Percentiles rank a stretch among this genome's conserved stretches.
These are phyloP conservation scores for Fusarium coicis DNA, from an alignment of 2,329 filamentous ascomycete species.

Conservation along the genomic window DNA sequence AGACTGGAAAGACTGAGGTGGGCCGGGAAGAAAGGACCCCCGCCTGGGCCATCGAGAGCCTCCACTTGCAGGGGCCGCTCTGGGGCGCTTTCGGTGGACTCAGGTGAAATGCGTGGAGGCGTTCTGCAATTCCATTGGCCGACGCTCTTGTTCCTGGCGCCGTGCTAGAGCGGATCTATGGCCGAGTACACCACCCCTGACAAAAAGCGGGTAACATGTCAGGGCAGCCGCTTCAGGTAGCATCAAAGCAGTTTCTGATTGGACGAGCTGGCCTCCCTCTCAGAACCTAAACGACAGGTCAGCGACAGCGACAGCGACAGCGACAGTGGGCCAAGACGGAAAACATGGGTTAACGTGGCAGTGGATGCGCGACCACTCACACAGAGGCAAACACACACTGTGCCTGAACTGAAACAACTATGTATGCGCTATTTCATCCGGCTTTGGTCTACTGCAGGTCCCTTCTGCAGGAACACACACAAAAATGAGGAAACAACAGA, in stretches of 20 bases:
- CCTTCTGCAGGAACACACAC: conserved; percentile 33
- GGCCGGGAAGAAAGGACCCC: neutral
- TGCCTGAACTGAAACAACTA: conserved; percentile 33
- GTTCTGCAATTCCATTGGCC: conserved; percentile 15
- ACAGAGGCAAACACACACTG: neutral
- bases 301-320: neutral
- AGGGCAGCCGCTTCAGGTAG: conserved; percentile 25
- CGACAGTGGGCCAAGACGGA: neutral
- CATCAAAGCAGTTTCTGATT: conserved; percentile 22
- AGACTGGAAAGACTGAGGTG: neutral
- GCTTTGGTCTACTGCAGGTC: conserved; percentile 30
- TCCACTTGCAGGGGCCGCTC: conserved; percentile 35
- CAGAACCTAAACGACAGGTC: conserved; percentile 17
- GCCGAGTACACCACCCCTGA: conserved; percentile 15
- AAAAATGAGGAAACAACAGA: conserved; percentile 12
- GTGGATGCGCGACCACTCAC: conserved; percentile 16
- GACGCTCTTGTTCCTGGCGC: conserved; percentile 13
- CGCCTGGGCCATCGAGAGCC: conserved; percentile 17
- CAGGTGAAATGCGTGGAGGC: conserved; percentile 22
- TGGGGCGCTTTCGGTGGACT: conserved; percentile 27
- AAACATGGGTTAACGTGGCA: conserved; percentile 37
- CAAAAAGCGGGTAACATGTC: conserved; percentile 9
- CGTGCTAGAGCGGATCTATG: neutral
- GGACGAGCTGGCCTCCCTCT: neutral
- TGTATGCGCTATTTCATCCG: conserved; percentile 23